These are phyloP conservation scores for Amauroascus niger DNA, from an alignment of 2,329 filamentous ascomycete genomes.

Conservation along the genomic window DNA sequence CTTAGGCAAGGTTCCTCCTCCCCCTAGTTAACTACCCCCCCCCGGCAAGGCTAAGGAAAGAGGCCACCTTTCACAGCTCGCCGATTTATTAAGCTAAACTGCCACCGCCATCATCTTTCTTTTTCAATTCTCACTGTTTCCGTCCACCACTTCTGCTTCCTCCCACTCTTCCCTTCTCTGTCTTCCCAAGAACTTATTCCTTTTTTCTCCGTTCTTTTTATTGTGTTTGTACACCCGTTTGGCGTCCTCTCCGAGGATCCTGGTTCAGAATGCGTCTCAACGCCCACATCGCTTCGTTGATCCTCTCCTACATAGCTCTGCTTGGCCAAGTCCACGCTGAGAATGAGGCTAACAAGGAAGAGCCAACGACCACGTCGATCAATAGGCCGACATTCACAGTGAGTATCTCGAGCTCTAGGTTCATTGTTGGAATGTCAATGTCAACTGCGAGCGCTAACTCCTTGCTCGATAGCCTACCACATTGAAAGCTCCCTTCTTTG, in stretches of 20 bases:
- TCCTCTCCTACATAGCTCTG: constrained; percentile 62
- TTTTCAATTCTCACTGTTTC: constrained; percentile 14
- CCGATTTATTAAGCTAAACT: constrained; percentile 9
- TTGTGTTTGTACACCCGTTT: constrained; percentile 9
- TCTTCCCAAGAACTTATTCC: constrained; percentile 5
- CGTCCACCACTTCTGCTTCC: constrained; percentile 14
- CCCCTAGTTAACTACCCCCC: no score
- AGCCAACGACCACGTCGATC: constrained; percentile 45
- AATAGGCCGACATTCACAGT: constrained; percentile 80
- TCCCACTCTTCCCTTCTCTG: constrained; percentile 13
- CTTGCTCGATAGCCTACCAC: constrained; percentile 58
- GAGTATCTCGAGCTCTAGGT: constrained; percentile 37
- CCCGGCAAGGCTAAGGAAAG: constrained; percentile 22
- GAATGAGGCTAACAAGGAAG: constrained; percentile 53
- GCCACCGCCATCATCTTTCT: constrained; percentile 11
- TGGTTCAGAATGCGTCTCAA: constrained; percentile 68
- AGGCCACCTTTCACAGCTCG: constrained; percentile 35
- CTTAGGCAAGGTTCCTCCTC: no score
- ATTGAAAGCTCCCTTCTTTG: constrained; percentile 87
- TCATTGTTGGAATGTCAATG: neutral
- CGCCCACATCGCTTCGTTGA: constrained; percentile 60
- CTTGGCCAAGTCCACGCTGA: constrained; percentile 57
- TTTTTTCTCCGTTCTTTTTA: constrained; percentile 14
- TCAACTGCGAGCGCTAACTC: constrained; percentile 15
- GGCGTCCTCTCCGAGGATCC: constrained; percentile 20